These are phyloP conservation scores for Podaxis pistillaris DNA, from an alignment of 768 basidiomycete genomes.

Conservation along the genomic window DNA sequence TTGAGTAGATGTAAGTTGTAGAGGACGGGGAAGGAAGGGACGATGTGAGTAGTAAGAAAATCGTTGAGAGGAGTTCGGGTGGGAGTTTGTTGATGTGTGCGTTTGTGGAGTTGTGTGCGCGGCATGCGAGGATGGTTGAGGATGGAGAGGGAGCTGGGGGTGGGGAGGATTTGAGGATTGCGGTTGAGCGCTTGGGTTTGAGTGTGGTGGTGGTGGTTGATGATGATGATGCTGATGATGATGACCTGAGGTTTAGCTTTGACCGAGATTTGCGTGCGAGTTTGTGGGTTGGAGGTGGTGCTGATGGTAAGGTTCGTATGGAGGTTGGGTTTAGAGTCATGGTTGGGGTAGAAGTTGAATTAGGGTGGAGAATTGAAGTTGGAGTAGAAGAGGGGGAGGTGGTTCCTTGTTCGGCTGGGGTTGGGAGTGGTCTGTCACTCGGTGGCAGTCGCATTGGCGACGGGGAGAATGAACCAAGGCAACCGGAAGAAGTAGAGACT, in stretches of 20 bases:
- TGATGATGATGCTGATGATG: background rate
- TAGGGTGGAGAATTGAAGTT: background rate
- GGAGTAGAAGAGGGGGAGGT: background rate
- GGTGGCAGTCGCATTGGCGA: background rate
- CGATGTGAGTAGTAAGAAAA: background rate
- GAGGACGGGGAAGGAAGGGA: background rate
- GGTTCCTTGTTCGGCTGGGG: background rate
- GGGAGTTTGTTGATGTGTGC: conserved; percentile 1
- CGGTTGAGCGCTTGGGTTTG: background rate
- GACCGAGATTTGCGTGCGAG: background rate
- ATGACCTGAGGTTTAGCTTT: background rate
- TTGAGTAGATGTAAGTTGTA: background rate
- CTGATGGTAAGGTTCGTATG: background rate
- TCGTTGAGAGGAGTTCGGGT: background rate
- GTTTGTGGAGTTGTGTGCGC: background rate
- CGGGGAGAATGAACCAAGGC: background rate
- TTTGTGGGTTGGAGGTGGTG: background rate
- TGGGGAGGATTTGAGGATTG: background rate
- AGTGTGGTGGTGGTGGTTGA: background rate
- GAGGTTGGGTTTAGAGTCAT: background rate
- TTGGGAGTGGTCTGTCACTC: background rate
- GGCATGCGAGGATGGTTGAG: background rate
- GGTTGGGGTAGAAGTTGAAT: background rate
- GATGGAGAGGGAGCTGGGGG: background rate
- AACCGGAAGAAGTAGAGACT: background rate